Base-by-base conservation (phyloP, 2,329 filamentous ascomycete species). In the Alternaria hordeiaustralica region DNA sequence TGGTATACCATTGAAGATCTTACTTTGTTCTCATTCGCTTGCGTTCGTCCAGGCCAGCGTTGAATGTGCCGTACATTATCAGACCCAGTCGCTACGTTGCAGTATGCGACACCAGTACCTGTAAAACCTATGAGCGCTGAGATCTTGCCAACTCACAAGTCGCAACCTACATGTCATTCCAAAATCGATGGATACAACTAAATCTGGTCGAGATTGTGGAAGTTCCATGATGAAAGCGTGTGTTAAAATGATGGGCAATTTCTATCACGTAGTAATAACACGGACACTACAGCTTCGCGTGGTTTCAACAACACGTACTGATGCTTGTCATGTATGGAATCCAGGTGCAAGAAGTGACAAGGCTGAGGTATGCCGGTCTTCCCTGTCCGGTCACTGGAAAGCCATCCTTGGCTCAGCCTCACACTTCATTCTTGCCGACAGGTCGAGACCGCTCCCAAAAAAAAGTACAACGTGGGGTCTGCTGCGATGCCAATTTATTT, bases 41-140 rank as follows among this genome's bases (percentile, higher is more conserved):
- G 83, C 6, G 81, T 82, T 43, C 82, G 81, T 3, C 85, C 85
- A 0, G 85, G 86, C 85, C 85, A 87, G 74, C 85, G 83, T 70
- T 84, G 75, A 3, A 80, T 71, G 55, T 74, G 76, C 5, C 76
- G 61, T 0, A 79, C 68, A 2, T 59, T 72, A 13, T 75, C 71
- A 5, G 69, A 71, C 11, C 76, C 75, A 4, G 75, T 75, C 1
- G 76, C 73, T 15, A 77, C 68, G 26, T 80, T 79, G 33, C 72
- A 71, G 25, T 79, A 80, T 10, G 78, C 72, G 10, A 80, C 78
- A 21, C 78, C 78, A 15, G 77, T 79, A 64, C 70, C 74, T 78
- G 11, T 2, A 6, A 13, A 13, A 3, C 7, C 23, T 3, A 20
- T 30, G 12, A 50, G 28, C 1, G 3, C 2, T 36, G 10, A 13